Evolutionary conservation across 129 eudicot genomes (phyloP), one percentile per base, ranked within the genome.

Genomic region (Ambrosia trifida): DNA sequence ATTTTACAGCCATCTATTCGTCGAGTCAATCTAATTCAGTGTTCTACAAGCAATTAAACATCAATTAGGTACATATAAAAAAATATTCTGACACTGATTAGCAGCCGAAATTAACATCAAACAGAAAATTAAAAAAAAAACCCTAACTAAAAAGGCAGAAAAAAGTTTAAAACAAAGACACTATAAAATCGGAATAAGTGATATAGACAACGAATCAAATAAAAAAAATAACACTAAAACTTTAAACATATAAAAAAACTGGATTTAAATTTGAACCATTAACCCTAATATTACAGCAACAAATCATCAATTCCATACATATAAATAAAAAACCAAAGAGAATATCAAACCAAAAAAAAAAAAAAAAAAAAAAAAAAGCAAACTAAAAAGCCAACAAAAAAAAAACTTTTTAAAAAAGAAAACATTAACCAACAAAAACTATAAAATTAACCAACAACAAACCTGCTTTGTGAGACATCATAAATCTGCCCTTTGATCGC

Each of bases 401-500:
- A 36, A 36, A 36, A 36, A 36, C 4, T 0, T 5, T 5, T 0
- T 0, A 4, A 36, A 36, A 36, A 36, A 36, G 7, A 36, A 36
- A 36, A 24, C 28, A 24, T 24, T 24, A 24, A 24, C 28, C n/a
- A n/a, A n/a, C 40, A 35, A 35, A 35, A 35, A 35, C 4, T 1
- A 32, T 2, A 32, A 32, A 32, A 32, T 32, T 4, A 35, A 35
- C 6, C 43, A 36, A 60, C 9, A 13, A 10, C 16, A 66, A 78
- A 91, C 97, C 95, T 91, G 95, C 95, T 87, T 36, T 36, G 43
- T 8, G 43, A 36, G 7, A 36, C 43, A 36, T 36, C 43, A 36
- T 36, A 36, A 8, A 36, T 36, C 43, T 36, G 43, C 1, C 43
- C 43, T 36, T 36, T 36, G 4, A 36, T 36, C 7, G 43, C 97